phyloP scores from a whole-genome alignment of 495 filamentous ascomycete species.

The Hypoxylon trugodes region DNA sequence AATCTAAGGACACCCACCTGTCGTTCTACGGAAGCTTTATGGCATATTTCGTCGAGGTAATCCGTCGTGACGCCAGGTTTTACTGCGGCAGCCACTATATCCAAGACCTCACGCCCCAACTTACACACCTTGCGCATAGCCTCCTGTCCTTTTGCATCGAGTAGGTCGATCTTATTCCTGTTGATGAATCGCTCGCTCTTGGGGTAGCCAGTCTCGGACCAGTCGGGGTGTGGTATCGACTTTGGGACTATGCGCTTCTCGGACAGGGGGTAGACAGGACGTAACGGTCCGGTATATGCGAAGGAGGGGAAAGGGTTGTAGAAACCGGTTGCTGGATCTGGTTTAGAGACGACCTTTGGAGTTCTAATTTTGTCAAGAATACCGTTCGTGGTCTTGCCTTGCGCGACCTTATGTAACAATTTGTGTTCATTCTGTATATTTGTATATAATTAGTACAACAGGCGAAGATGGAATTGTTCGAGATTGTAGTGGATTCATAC shows the following conservation, averaged over 20 bases:
- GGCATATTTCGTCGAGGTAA: constrained; percentile 93
- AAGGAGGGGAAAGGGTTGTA: constrained; percentile 93
- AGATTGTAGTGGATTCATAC: constrained; percentile 39
- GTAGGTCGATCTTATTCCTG: constrained; percentile 79
- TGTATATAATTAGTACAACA: constrained; percentile 17
- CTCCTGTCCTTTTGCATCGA: constrained; percentile 78
- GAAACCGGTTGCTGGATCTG: constrained; percentile 85
- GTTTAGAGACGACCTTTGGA: constrained; percentile 83
- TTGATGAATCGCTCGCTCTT: constrained; percentile 77
- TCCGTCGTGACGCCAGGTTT: constrained; percentile 94
- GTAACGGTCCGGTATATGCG: constrained; percentile 77
- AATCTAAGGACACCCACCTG: constrained; percentile 72
- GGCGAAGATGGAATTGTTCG: not conserved
- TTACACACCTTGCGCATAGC: constrained; percentile 95
- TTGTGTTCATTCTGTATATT: constrained; percentile 76
- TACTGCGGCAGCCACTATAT: constrained; percentile 82
- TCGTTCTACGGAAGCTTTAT: constrained; percentile 93
- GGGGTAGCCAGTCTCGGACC: constrained; percentile 83
- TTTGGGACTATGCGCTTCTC: constrained; percentile 75
- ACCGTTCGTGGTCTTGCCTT: constrained; percentile 70
- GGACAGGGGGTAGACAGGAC: constrained; percentile 92
- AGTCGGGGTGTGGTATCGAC: constrained; percentile 84
- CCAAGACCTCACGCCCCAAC: constrained; percentile 88
- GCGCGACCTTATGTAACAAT: constrained; percentile 71
- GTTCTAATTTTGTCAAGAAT: constrained; percentile 71